Evolutionary conservation across 2,329 filamentous ascomycete genomes (phyloP), one percentile per base, ranked within the genome.

Genomic region (Xylaria multiplex): DNA sequence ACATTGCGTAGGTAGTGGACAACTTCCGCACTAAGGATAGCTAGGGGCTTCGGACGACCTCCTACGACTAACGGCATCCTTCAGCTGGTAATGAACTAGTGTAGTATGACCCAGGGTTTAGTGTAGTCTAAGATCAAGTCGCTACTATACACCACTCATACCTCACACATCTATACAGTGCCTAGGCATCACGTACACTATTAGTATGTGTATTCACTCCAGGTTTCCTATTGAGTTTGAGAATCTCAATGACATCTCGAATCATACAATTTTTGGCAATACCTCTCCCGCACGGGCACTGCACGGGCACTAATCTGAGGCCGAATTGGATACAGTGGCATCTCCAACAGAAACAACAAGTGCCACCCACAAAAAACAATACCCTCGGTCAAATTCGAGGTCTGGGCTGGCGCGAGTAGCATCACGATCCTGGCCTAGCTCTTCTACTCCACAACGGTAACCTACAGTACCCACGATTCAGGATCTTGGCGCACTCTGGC

Each of bases 11-110:
- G 53, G 27, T 45, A 37, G 55, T 8, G 40, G 13, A 24, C 61
- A 35, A 65, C 66, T 63, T 67, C 70, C 62, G 54, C 64, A 69
- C 69, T 69, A 48, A 50, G 50, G 58, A 65, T 48, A 60, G 57
- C 22, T 37, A 62, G n/a, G 52, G 62, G 58, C 50, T 53, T 56
- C 55, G 55, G 48, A 65, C 63, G 64, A 42, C 48, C n/a, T 64
- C 62, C 54, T 59, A 53, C 45, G 8, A 24, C 37, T 48, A 37
- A 43, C 22, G 24, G 16, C 57, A 42, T 40, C 19, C 35, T 42
- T 43, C 53, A 43, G 53, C 53, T 43, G 22, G 30, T 22, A 19
- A 8, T 35, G 37, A 14, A 14, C 37, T 40, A 40, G 37, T 40
- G 19, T 3, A 11, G 35, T 42, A 42, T 53, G 32, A 40, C 32